Conservation (phyloP, 2,329 filamentous ascomycete genomes). For the Dactylellina haptotyla region DNA sequence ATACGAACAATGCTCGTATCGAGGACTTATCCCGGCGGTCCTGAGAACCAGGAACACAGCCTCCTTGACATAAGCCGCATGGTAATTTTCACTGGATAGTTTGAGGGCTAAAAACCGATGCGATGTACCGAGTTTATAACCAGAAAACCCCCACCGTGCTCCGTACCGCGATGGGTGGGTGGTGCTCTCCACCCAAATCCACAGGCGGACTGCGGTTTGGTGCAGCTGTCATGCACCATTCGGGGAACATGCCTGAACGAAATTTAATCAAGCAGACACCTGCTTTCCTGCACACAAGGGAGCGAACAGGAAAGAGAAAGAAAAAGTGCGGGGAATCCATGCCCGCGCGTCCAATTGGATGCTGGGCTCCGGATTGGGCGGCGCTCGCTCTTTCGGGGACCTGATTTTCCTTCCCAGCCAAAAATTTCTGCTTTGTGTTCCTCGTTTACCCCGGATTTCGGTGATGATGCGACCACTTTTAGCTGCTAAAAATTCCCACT, state of each 20-base stretch:
- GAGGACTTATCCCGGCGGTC: too few species aligned
- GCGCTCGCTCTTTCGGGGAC: background rate
- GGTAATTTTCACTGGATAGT: too few species aligned
- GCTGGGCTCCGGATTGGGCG: background rate
- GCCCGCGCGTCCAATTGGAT: slow-evolving; percentile 2
- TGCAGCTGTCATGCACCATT: slow-evolving; percentile 8
- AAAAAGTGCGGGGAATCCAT: slow-evolving; percentile 52
- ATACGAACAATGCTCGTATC: too few species aligned
- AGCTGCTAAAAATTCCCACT: background rate
- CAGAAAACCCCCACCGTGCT: too few species aligned
- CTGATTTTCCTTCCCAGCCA: background rate
- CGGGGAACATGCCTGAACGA: slow-evolving; percentile 3
- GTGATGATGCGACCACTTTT: background rate
- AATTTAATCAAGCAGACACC: background rate
- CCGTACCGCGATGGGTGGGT: too few species aligned
- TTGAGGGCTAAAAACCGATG: too few species aligned
- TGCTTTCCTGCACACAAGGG: background rate
- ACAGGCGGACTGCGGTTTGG: background rate
- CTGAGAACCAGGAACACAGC: too few species aligned
- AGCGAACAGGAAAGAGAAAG: too few species aligned
- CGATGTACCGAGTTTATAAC: too few species aligned
- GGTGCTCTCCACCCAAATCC: too few species aligned
- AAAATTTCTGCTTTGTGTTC: background rate
- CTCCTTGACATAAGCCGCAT: too few species aligned
- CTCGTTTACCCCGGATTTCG: slow-evolving; percentile 19